phyloP scores from a whole-genome alignment of 1,139 yeast genomes.

The Groenewaldozyma auringiensis region DNA sequence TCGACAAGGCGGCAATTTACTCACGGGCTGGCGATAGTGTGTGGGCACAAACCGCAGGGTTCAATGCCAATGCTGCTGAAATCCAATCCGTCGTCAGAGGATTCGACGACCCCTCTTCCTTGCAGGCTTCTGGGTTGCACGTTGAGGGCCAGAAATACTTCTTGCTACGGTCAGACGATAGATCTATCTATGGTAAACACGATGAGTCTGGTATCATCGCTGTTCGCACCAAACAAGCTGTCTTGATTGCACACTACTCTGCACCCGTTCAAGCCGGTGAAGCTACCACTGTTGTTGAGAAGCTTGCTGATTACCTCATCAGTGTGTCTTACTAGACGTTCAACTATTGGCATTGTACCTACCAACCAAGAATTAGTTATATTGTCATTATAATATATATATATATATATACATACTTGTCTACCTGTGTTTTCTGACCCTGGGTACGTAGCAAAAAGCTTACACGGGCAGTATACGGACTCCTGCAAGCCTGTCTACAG shows the following conservation, averaged over 20 bases:
- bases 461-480: conserved; percentile 57
- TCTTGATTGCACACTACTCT: conserved; percentile 79
- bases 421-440: no score
- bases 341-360: not conserved
- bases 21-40: conserved; percentile 91
- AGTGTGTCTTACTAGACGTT: conserved; percentile 61
- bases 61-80: conserved; percentile 63
- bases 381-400: not conserved
- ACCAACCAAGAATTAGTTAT: not conserved
- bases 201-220: conserved; percentile 80
- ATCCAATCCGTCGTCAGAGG: conserved; percentile 69
- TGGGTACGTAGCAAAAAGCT: no score
- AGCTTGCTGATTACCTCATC: conserved; percentile 89
- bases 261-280: conserved; percentile 87
- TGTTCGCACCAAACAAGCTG: conserved; percentile 90
- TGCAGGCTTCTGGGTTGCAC: conserved; percentile 83
- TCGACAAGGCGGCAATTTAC: conserved; percentile 88
- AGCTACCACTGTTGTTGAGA: conserved; percentile 90
- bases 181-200: conserved; percentile 91
- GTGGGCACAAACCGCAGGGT: conserved; percentile 82
- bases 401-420: not conserved
- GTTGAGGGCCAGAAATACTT: conserved; percentile 82
- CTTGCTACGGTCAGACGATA: conserved; percentile 79
- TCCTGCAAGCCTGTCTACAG: conserved; percentile 54
- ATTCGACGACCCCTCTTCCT: conserved; percentile 65